Conservation (phyloP, 177 flowering plant species). For the Vitis hybrid region DNA sequence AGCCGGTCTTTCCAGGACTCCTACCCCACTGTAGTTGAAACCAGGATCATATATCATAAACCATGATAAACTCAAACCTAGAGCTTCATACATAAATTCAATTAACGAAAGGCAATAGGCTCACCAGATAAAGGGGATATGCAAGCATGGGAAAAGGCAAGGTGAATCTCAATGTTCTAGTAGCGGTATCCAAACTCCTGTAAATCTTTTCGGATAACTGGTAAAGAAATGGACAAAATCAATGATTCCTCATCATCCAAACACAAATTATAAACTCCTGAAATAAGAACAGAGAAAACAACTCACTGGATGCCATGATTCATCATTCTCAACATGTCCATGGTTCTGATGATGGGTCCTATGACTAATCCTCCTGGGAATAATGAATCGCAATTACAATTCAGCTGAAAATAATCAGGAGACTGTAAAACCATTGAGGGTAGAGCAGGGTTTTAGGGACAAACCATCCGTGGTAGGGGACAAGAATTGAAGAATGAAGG, state of each 20-base stretch:
- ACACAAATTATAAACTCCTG: not conserved
- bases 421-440: not conserved
- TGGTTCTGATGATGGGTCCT: conserved; percentile 93
- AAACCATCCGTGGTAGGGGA: conserved; percentile 86
- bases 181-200: conserved; percentile 41
- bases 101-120: conserved; percentile 7
- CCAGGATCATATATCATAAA: not conserved
- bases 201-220: conserved; percentile 61
- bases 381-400: not conserved
- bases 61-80: not conserved
- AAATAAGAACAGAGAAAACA: conserved; percentile 1
- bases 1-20: conserved; percentile 75
- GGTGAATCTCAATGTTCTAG: conserved; percentile 46
- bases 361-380: conserved; percentile 84
- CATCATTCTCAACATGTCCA: conserved; percentile 92
- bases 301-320: conserved; percentile 90
- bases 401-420: too few relatives aligned
- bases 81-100: not conserved
- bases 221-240: not conserved
- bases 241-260: not conserved
- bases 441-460: conserved; percentile 2
- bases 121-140: conserved; percentile 68
- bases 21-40: conserved; percentile 46
- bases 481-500: conserved; percentile 79
- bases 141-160: conserved; percentile 72